Evolutionary conservation across 352 stramenopile species (phyloP), one percentile per base, ranked within the genome.

Genomic region (Globisporangium emineosum): DNA sequence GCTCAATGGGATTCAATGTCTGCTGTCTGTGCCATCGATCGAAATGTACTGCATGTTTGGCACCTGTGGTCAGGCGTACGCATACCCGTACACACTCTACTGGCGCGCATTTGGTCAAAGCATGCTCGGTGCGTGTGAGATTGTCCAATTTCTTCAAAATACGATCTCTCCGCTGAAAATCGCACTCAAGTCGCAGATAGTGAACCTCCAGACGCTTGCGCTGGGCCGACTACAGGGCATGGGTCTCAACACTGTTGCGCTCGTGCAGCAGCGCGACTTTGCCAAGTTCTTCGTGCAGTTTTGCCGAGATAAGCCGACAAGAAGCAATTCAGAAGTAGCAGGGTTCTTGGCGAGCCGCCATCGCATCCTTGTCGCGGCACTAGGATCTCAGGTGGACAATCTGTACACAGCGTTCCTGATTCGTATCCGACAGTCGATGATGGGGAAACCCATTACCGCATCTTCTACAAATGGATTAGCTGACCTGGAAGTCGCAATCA

Each of bases 31-130:
- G 43, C 81, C 87, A 0, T 63, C 62, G 42, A 54, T 68, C 1
- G 74, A 88, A 9, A 88, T 96, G 67, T 70, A 56, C 23, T 93
- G 82, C 58, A 67, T 86, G 52, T 93, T 94, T 60, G 68, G 64
- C 32, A 53, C 62, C 27, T 40, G 10, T 33, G 15, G 71, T 23
- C 60, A 62, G 19, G 30, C 53, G 8, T 42, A 57, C 47, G 32
- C 47, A 19, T 42, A 67, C 4, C 57, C 58, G 56, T 64, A 69
- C 42, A 68, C 54, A 9, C 67, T 88, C 27, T 96, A 96, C 64
- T 96, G 88, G 88, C 81, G 74, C 3, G 69, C 77, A 13, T 91
- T 93, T 71, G 79, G 77, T 0, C 76, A 90, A 64, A 93, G 76
- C 52, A 66, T 94, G 49, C 67, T 92, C 17, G 75, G 83, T 25